A percentile compares a stretch with the other conserved stretches of the same genome.
phyloP scores from a whole-genome alignment of 1,139 yeast genomes.

The Chernovozyma sophiae-reginae region DNA sequence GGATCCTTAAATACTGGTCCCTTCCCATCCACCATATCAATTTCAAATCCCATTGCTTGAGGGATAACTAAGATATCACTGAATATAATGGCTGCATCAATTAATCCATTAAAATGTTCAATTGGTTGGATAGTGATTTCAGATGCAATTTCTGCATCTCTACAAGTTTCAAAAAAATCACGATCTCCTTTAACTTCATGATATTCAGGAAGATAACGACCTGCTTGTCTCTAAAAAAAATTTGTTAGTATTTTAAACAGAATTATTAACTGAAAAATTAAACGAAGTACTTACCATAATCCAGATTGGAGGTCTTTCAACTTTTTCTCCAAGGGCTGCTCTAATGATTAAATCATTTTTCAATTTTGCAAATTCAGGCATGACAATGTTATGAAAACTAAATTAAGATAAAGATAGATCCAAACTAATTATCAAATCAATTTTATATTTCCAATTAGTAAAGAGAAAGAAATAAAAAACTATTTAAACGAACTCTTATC shows the following conservation, averaged over 20 bases:
- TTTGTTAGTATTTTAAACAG: neutral
- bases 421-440: too few relatives aligned
- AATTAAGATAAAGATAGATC: too few relatives aligned
- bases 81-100: constrained; percentile 96
- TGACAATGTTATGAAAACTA: too few relatives aligned
- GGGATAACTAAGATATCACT: constrained; percentile 95
- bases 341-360: constrained; percentile 86
- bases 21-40: constrained; percentile 88
- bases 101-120: constrained; percentile 79
- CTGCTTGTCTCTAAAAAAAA: constrained; percentile 65
- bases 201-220: constrained; percentile 87
- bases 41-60: constrained; percentile 96
- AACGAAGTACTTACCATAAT: constrained; percentile 64
- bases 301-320: constrained; percentile 98
- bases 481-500: too few relatives aligned
- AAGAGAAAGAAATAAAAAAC: too few relatives aligned
- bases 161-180: constrained; percentile 90
- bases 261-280: neutral
- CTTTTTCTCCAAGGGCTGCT: constrained; percentile 77
- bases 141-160: constrained; percentile 90
- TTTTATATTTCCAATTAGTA: too few relatives aligned
- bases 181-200: constrained; percentile 82
- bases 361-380: constrained; percentile 57
- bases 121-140: constrained; percentile 95
- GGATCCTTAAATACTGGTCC: constrained; percentile 96